Evolutionary conservation across 2,329 filamentous ascomycete species (phyloP).

Genomic region (Davidsoniella australis): DNA sequence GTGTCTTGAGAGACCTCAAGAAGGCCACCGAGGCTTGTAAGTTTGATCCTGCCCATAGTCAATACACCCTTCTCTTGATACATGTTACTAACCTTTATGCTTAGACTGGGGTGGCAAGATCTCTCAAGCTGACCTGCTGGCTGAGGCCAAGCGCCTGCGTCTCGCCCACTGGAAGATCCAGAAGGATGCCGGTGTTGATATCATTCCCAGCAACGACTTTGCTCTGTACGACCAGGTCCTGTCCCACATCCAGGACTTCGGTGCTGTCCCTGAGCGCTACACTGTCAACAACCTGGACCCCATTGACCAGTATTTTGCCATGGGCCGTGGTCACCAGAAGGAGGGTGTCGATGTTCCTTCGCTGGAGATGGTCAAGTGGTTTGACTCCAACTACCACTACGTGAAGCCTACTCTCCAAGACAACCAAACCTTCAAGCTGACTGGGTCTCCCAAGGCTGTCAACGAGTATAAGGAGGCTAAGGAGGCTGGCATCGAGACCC

Average conservation of each 20-base stretch:
- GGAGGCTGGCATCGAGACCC: constrained; percentile 82
- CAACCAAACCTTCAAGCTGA: constrained; percentile 89
- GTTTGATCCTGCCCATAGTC: constrained; percentile 18
- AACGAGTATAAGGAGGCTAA: constrained; percentile 92
- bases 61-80: constrained; percentile 4
- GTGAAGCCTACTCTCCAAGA: constrained; percentile 97
- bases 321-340: constrained; percentile 98
- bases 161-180: constrained; percentile 98
- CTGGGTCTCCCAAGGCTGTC: constrained; percentile 79
- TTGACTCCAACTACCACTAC: constrained; percentile 99
- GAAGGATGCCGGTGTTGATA: constrained; percentile 91
- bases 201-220: constrained; percentile 99
- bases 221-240: constrained; percentile 97
- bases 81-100: constrained; percentile 13
- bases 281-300: constrained; percentile 71
- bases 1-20: constrained; percentile 96
- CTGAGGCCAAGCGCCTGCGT: constrained; percentile 92
- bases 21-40: constrained; percentile 92
- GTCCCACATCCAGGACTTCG: constrained; percentile 95
- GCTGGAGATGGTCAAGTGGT: constrained; percentile 99
- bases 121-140: constrained; percentile 74
- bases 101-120: constrained; percentile 79
- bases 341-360: constrained; percentile 79
- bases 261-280: constrained; percentile 84
- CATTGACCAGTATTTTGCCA: constrained; percentile 97